Evolutionary conservation across 2,329 filamentous ascomycete genomes (phyloP).

Genomic region (Colletotrichum lupini): DNA sequence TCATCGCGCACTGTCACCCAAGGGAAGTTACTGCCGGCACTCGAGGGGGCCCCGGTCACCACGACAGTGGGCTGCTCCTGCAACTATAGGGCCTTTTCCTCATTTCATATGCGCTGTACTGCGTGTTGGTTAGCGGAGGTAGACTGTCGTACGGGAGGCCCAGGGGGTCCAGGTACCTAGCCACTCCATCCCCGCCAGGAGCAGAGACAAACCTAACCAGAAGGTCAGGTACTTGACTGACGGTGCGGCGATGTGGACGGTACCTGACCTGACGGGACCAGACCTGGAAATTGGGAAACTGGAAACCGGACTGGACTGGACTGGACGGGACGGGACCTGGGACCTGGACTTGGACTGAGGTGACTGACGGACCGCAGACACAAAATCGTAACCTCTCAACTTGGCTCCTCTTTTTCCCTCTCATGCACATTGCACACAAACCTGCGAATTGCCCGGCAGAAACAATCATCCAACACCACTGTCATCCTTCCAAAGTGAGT

Average conservation of each 20-base stretch:
- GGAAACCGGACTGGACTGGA: conserved; percentile 16
- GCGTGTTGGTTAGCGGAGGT: conserved; percentile 14
- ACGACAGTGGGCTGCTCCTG: conserved; percentile 4
- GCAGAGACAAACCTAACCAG: neutral
- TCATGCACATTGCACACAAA: conserved; percentile 53
- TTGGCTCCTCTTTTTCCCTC: conserved; percentile 55
- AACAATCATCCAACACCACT: conserved; percentile 46
- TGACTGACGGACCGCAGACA: conserved; percentile 45
- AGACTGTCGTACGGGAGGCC: neutral
- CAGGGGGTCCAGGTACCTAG: too few species aligned
- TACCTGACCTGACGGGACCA: neutral
- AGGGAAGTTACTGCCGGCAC: conserved; percentile 7
- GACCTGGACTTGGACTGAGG: conserved; percentile 13
- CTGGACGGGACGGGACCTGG: neutral
- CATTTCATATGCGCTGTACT: conserved; percentile 1
- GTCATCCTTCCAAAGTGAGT: conserved; percentile 51
- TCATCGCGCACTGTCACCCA: conserved; percentile 21
- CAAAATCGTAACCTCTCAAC: conserved; percentile 55
- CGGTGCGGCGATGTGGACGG: too few species aligned
- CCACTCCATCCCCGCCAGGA: neutral
- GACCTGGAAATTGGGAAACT: conserved; percentile 11
- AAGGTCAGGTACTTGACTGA: neutral
- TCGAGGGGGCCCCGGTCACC: conserved; percentile 5
- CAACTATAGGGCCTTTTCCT: neutral
- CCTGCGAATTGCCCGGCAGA: conserved; percentile 48